Percentiles rank a stretch among this genome's conserved stretches.
Conservation (phyloP, 768 basidiomycete species). For the Hypholoma sublateritium region DNA sequence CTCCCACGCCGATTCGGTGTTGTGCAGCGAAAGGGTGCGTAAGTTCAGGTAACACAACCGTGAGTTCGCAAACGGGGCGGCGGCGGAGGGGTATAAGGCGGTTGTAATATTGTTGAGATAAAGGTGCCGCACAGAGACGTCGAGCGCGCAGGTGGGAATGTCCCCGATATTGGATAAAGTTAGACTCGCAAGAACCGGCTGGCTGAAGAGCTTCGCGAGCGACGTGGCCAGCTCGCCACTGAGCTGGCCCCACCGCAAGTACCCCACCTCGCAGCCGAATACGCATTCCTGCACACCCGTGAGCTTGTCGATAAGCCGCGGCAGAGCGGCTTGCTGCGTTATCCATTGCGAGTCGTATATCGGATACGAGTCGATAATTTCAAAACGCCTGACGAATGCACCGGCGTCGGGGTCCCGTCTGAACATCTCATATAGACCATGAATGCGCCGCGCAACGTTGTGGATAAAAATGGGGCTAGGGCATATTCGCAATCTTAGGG, state of each 20-base stretch:
- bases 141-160: slow-evolving; percentile 9
- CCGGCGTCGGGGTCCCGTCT: slow-evolving; percentile 7
- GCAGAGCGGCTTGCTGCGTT: slow-evolving; percentile 14
- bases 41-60: slow-evolving; percentile 13
- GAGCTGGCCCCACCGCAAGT: slow-evolving; percentile 12
- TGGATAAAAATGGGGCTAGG: slow-evolving; percentile 15
- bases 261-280: slow-evolving; percentile 20
- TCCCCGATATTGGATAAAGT: slow-evolving; percentile 17
- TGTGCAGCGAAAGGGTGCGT: slow-evolving; percentile 14
- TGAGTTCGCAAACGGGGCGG: background rate
- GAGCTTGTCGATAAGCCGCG: slow-evolving; percentile 11
- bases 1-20: slow-evolving; percentile 15
- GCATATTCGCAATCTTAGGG: slow-evolving; percentile 11
- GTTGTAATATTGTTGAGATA: slow-evolving; percentile 15
- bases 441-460: slow-evolving; percentile 16
- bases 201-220: slow-evolving; percentile 10
- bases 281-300: slow-evolving; percentile 7
- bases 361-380: slow-evolving; percentile 18
- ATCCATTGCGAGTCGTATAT: slow-evolving; percentile 22
- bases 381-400: slow-evolving; percentile 12
- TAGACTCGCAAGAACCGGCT: slow-evolving; percentile 8
- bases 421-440: slow-evolving; percentile 17
- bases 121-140: slow-evolving; percentile 8
- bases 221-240: slow-evolving; percentile 7
- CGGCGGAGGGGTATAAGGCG: background rate